Conservation (phyloP, 202 grass and related monocot genomes). For the Panicum hallii region DNA sequence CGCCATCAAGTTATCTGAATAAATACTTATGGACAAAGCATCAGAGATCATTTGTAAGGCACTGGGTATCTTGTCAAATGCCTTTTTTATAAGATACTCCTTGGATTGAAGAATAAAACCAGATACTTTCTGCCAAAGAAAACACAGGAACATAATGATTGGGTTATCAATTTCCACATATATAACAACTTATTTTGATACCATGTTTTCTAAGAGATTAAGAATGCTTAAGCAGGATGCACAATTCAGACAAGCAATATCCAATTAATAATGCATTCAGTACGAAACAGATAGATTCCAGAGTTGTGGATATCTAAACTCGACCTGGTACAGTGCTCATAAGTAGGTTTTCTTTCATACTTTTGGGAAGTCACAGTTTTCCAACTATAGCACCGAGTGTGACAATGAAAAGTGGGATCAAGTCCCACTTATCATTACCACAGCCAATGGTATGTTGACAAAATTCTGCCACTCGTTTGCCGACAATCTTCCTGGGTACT, state of each 20-base stretch:
- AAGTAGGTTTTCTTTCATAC: conserved; percentile 14
- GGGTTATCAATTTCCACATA: conserved; percentile 35
- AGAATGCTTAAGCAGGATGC: conserved; percentile 27
- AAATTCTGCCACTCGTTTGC: not conserved
- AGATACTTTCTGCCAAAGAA: conserved; percentile 63
- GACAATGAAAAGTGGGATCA: not conserved
- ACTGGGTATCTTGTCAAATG: conserved; percentile 61
- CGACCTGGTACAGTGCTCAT: conserved; percentile 21
- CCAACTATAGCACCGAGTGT: not conserved
- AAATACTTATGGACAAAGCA: conserved; percentile 65
- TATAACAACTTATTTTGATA: conserved; percentile 25
- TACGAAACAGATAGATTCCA: not conserved
- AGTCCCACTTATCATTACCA: conserved; percentile 10
- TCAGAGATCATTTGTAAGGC: conserved; percentile 77
- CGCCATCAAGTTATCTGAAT: conserved; percentile 83
- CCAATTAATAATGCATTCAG: not conserved
- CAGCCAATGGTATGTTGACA: conserved; percentile 3
- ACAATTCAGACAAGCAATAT: conserved; percentile 24
- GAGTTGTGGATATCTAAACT: conserved; percentile 12
- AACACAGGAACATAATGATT: conserved; percentile 39
- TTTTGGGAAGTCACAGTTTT: not conserved
- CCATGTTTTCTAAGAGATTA: conserved; percentile 7
- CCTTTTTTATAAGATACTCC: conserved; percentile 59
- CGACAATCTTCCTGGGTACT: conserved; percentile 5
- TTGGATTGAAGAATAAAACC: conserved; percentile 65